phyloP scores from a whole-genome alignment of 306 rosid species.

The peach (Prunus persica) region Prunus_persica_NCBIv2 NC_034012.1:18383001-18383500 shows the following conservation, averaged over 20 bases:
- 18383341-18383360: neutral
- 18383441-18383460: constrained; percentile 50
- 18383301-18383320: neutral
- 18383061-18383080: too few relatives aligned
- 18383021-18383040: too few relatives aligned
- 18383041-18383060: too few relatives aligned
- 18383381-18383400: constrained; percentile 38
- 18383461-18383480: constrained; percentile 74
- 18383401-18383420: constrained; percentile 57
- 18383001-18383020: too few relatives aligned
- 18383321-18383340: neutral
- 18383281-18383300: neutral
- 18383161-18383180: too few relatives aligned
- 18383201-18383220: too few relatives aligned
- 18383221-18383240: neutral
- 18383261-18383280: neutral
- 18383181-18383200: too few relatives aligned
- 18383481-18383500: constrained; percentile 24
- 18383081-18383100: too few relatives aligned
- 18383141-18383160: too few relatives aligned
- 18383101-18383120: too few relatives aligned
- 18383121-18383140: too few relatives aligned
- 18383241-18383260: neutral
- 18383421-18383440: constrained; percentile 71
- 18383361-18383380: constrained; percentile 20